Evolutionary conservation across 495 filamentous ascomycete species (phyloP).

Genomic region (Schizothecium vesticola): DNA sequence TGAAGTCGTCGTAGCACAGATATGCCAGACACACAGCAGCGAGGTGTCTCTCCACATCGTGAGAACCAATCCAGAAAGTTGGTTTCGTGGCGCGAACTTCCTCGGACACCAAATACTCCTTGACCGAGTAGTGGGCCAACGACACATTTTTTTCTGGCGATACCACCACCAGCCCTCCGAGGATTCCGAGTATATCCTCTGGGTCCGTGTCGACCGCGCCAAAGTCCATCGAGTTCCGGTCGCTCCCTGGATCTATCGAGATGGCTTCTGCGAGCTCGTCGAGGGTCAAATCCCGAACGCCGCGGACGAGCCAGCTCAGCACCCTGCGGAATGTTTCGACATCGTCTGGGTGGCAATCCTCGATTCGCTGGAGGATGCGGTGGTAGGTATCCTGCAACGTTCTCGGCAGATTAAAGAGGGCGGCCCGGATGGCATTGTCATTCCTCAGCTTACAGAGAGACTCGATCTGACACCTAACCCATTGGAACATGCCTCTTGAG

Average conservation of each 20-base stretch:
- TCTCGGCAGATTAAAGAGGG: conserved; percentile 28
- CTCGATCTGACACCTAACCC: conserved; percentile 32
- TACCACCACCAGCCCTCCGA: background rate
- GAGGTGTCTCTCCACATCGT: background rate
- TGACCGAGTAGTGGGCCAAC: background rate
- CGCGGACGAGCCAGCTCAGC: conserved; percentile 12
- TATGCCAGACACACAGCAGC: background rate
- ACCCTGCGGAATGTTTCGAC: conserved; percentile 1
- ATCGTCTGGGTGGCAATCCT: conserved; percentile 8
- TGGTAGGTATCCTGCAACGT: background rate
- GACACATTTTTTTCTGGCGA: background rate
- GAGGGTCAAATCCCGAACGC: conserved; percentile 10
- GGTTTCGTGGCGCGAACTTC: background rate
- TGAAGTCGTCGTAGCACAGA: background rate
- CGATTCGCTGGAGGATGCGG: background rate
- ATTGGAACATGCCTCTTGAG: conserved; percentile 32
- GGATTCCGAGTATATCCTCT: background rate
- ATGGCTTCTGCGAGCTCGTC: conserved; percentile 27
- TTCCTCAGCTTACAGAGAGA: conserved; percentile 32
- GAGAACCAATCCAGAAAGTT: background rate
- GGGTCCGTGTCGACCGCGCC: conserved; percentile 5
- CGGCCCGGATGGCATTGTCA: conserved; percentile 32
- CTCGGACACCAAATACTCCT: background rate
- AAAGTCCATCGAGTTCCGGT: conserved; percentile 6
- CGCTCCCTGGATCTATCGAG: conserved; percentile 8